Evolutionary conservation across 495 filamentous ascomycete genomes (phyloP), one percentile per base, ranked within the genome.

Genomic region (Monascus purpureus): DNA sequence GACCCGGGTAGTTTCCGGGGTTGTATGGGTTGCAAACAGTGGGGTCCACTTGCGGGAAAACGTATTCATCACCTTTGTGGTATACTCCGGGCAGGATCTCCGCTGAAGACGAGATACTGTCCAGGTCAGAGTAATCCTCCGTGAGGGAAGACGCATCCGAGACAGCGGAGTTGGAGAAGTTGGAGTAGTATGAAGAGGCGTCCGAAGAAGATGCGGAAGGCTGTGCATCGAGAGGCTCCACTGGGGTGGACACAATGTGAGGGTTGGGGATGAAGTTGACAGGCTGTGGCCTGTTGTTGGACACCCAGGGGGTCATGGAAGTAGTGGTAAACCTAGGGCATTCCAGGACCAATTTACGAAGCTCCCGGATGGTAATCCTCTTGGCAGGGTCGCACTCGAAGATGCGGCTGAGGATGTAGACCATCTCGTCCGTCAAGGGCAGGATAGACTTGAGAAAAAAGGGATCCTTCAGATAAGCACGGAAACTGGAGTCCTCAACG

Each of bases 361-460:
- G 68, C 57, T 95, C 83, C 38, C 73, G 63, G 42, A 99, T 75
- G 47, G 75, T 75, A 43, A 94, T 90, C 54, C 90, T 67, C 53
- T 84, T 79, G 42, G 72, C 65, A 31, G 90, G 92, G 58, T 94
- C 75, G 53, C 69, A 71, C 41, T 93, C 85, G 55, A 99, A 99
- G 38, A 96, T 80, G 41, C 80, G 75, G 30, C 76, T 77, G 40
- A 99, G 60, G 39, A 96, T 93, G 47, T 68, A 59, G 58, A 96
- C 82, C 59, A 96, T 72, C 46, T 94, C 87, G 47, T 77, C 67
- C 39, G 90, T 92, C 46, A 99, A 55, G 13, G 90, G 92, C 25
- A 99, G 66, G 42, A 99, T 99, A 37, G 86, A 79, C 60, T 81
- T 78, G 32, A 99, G 67, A 61, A 96, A 96, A 42, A 75, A 77